Conservation (phyloP, 2,329 filamentous ascomycete species). For the Capronia americana region DNA sequence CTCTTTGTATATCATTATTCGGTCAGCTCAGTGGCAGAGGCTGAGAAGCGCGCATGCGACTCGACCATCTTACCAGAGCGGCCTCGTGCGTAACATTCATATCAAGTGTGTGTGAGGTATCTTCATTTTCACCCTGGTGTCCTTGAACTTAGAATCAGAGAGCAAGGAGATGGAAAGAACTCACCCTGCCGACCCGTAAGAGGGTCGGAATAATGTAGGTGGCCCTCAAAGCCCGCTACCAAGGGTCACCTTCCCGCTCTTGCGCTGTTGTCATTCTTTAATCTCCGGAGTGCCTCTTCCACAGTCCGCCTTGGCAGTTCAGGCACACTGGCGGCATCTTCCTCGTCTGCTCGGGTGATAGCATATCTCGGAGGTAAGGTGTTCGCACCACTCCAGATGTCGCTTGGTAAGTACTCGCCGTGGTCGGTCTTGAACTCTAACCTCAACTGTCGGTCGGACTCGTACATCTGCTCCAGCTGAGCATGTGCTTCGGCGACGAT, state of each 20-base stretch:
- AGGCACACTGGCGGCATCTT: conserved; percentile 45
- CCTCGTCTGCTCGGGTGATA: conserved; percentile 57
- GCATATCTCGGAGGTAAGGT: conserved; percentile 47
- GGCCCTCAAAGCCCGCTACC: background rate
- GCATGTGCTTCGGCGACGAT: conserved; percentile 80
- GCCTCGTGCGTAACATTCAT: conserved; percentile 26
- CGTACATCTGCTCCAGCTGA: conserved; percentile 75
- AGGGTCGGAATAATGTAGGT: background rate
- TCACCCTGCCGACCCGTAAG: background rate
- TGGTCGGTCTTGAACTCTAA: conserved; percentile 81
- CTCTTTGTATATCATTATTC: conserved; percentile 66
- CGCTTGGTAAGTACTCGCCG: conserved; percentile 83
- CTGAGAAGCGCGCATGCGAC: background rate
- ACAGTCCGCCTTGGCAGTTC: conserved; percentile 51
- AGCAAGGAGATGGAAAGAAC: background rate
- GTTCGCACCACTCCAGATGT: conserved; percentile 81
- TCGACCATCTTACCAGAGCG: conserved; percentile 9
- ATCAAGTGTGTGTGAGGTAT: conserved; percentile 29
- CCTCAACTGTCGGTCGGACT: conserved; percentile 73
- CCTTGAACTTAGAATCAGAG: background rate
- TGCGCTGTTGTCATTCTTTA: conserved; percentile 41
- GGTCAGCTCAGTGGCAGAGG: conserved; percentile 21
- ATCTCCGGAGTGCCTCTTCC: conserved; percentile 51
- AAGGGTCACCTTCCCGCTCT: conserved; percentile 7
- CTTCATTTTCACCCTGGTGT: conserved; percentile 10